Conservation (phyloP, 768 basidiomycete species). For the Termitomyces sp. region DNA sequence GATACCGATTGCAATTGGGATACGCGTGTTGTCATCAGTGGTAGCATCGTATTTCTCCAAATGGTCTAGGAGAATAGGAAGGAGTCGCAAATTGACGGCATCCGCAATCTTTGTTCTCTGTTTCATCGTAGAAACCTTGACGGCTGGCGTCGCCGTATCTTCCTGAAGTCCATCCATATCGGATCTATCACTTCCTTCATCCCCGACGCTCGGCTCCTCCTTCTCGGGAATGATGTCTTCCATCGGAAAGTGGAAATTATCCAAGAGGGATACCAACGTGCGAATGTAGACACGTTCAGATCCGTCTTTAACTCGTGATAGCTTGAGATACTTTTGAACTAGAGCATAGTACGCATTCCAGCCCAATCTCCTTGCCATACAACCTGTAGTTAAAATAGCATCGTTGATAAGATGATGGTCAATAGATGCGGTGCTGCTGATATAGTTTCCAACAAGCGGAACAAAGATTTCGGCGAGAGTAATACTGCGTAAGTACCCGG, state of each 20-base stretch:
- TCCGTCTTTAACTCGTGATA: slow-evolving; percentile 59
- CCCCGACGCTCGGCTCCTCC: slow-evolving; percentile 25
- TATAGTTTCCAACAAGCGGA: slow-evolving; percentile 81
- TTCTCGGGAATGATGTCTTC: slow-evolving; percentile 42
- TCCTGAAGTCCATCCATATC: slow-evolving; percentile 7
- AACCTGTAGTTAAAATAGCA: slow-evolving; percentile 75
- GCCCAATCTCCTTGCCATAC: slow-evolving; percentile 65
- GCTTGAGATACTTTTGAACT: slow-evolving; percentile 76
- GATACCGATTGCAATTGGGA: slow-evolving; percentile 86
- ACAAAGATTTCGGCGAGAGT: slow-evolving; percentile 80
- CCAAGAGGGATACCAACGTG: slow-evolving; percentile 75
- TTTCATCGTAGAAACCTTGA: neutral
- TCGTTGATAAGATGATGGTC: slow-evolving; percentile 91
- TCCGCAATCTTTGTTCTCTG: slow-evolving; percentile 53
- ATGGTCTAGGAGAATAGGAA: slow-evolving; percentile 76
- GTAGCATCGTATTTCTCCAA: slow-evolving; percentile 77
- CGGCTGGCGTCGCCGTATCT: neutral
- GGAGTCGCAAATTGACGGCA: slow-evolving; percentile 66
- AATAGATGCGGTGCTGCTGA: slow-evolving; percentile 51
- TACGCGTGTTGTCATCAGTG: slow-evolving; percentile 78
- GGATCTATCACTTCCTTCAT: slow-evolving; percentile 22
- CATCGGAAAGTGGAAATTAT: slow-evolving; percentile 90
- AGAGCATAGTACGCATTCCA: slow-evolving; percentile 84
- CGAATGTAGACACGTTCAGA: slow-evolving; percentile 82
- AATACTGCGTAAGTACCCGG: slow-evolving; percentile 57